Evolutionary conservation across 164 flowering plant species (phyloP).

Genomic region (Chimonanthus salicifolius): DNA sequence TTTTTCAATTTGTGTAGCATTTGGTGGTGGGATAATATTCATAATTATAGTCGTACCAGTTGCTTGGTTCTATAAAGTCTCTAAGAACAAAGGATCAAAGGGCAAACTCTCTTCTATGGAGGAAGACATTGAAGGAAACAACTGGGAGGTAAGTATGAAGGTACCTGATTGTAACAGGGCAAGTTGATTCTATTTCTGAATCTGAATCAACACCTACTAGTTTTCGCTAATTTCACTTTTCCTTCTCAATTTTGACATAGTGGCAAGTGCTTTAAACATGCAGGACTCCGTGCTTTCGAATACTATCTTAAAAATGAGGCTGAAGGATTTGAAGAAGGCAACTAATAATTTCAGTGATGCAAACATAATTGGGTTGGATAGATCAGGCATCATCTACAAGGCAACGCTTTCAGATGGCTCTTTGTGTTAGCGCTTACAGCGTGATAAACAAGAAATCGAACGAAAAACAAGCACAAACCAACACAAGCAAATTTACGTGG

Average conservation of each 20-base stretch:
- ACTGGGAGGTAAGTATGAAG: slow-evolving; percentile 66
- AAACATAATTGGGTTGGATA: slow-evolving; percentile 18
- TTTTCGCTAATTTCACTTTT: background rate
- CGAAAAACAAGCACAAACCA: no score
- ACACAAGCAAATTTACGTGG: no score
- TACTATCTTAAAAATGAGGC: slow-evolving; percentile 12
- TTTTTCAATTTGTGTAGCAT: slow-evolving; percentile 39
- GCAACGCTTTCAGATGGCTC: slow-evolving; percentile 42
- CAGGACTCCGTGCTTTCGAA: slow-evolving; percentile 46
- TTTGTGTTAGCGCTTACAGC: no score
- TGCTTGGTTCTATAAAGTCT: slow-evolving; percentile 17
- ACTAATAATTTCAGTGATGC: slow-evolving; percentile 19
- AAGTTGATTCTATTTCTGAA: background rate
- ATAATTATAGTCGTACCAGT: slow-evolving; percentile 29
- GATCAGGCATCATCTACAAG: slow-evolving; percentile 19
- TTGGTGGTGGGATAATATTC: slow-evolving; percentile 34
- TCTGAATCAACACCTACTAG: background rate
- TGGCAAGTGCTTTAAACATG: slow-evolving; percentile 5
- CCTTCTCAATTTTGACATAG: background rate
- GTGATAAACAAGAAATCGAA: no score
- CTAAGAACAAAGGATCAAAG: no score
- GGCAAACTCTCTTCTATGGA: slow-evolving; percentile 12
- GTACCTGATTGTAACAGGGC: slow-evolving; percentile 63
- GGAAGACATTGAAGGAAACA: slow-evolving; percentile 38
- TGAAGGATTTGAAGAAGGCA: slow-evolving; percentile 19